Base-by-base conservation (phyloP, 163 green algal species). In the Prototheca wickerhamii region DNA sequence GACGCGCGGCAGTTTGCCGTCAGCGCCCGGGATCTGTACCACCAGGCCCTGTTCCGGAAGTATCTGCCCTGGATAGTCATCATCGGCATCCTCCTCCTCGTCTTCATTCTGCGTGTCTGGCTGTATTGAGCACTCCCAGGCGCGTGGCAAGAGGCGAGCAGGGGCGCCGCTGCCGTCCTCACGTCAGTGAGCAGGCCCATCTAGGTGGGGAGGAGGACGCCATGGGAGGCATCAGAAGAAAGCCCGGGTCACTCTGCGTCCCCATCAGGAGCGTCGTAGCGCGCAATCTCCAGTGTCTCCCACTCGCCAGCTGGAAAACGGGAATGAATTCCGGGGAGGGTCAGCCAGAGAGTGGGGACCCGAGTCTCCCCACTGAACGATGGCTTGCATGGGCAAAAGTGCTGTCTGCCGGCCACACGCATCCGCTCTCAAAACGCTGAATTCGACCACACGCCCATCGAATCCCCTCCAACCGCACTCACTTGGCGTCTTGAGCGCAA, bases 1-100 rank as follows among this genome's bases (percentile, higher is more conserved):
- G 87, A 94, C 56, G 87, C 83, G 7, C 89, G 84, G 63, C 70
- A 86, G 51, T 95, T 94, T 73, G 64, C 79, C 5, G 73, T 68
- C n/a, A 76, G 79, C 4, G 82, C 89, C 10, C 89, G 87, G 54
- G 83, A 91, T 46, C 58, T 95, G 54, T 83, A 93, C 69, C 71
- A 81, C 40, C 88, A 95, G 84, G 89, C 89, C 1, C 60, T 96
- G 0, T 73, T 96, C 21, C 77, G 84, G 4, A 96, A 95, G 67
- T 95, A 94, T 63, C 70, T 93, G 34, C 89, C 89, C 0, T 61
- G 89, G 6, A 75, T 68, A 2, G 74, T 93, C 6, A 72, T 95
- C 4, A 58, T 74, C 4, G 72, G 60, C 0, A 70, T 90, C 6
- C 64, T 94, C 31, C 21, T 92, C 46, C 57, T 94, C 23, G 56